These are phyloP conservation scores for Fomes fomentarius DNA, from an alignment of 1,284 basidiomycete genomes.

Conservation along the genomic window DNA sequence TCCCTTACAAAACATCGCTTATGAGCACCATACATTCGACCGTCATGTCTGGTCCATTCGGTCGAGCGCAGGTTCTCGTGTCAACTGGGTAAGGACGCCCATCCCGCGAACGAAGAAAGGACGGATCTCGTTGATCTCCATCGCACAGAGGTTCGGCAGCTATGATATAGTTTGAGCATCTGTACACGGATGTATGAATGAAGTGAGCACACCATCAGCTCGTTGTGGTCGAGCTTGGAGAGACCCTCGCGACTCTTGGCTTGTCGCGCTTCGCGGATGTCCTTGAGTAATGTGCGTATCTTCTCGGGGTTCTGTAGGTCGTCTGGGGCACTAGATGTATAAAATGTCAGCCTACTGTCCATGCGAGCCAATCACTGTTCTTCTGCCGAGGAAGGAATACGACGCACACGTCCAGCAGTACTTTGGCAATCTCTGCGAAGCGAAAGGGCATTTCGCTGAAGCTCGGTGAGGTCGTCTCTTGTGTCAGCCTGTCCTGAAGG, in stretches of 20 bases:
- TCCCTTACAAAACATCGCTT: too few species aligned
- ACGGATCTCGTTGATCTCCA: constrained; percentile 92
- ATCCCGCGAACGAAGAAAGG: constrained; percentile 88
- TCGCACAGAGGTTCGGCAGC: constrained; percentile 85
- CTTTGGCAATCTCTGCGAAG: constrained; percentile 88
- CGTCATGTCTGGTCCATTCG: constrained; percentile 19
- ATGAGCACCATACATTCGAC: too few species aligned
- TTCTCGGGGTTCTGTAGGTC: constrained; percentile 85
- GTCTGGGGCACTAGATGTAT: constrained; percentile 88
- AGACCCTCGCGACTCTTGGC: constrained; percentile 91
- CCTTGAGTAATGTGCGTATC: constrained; percentile 86
- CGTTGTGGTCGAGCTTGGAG: constrained; percentile 69
- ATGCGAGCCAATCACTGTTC: too few species aligned
- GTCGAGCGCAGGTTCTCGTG: constrained; percentile 33
- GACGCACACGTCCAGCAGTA: constrained; percentile 88
- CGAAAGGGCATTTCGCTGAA: constrained; percentile 84
- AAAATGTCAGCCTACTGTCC: too few species aligned
- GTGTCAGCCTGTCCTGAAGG: constrained; percentile 70
- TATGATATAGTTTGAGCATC: constrained; percentile 34
- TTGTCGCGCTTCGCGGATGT: constrained; percentile 92
- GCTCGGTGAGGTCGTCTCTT: constrained; percentile 72
- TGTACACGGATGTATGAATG: not conserved
- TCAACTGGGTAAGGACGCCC: constrained; percentile 62
- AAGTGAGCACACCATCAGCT: constrained; percentile 65
- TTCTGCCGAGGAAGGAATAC: too few species aligned